Percentiles rank a stretch among this genome's conserved stretches.
phyloP scores from a whole-genome alignment of 106 monocot genomes.

The Posidonia australis region DNA sequence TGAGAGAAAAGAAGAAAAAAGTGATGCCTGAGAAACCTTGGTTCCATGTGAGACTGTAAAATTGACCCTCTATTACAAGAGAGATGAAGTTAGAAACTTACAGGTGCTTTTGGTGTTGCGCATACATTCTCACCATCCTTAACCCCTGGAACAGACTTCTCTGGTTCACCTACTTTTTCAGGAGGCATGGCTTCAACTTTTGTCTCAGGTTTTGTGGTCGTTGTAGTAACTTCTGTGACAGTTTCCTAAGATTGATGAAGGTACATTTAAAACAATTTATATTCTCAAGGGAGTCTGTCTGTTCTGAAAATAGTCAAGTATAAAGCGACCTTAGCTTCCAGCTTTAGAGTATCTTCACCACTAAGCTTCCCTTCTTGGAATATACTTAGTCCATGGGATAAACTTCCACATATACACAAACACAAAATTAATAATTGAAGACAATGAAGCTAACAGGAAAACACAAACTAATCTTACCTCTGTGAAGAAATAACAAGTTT shows the following conservation, averaged over 20 bases:
- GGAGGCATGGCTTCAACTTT: conserved; percentile 33
- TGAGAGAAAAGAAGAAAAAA: neutral
- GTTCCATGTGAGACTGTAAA: neutral
- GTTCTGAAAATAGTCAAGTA: neutral
- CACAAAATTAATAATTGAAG: neutral
- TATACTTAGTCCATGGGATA: conserved; percentile 71
- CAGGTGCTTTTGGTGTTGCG: conserved; percentile 40
- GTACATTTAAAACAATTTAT: neutral
- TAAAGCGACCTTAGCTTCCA: conserved; percentile 45
- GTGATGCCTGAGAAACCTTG: neutral
- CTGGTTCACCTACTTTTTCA: conserved; percentile 49
- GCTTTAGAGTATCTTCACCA: conserved; percentile 41
- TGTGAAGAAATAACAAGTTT: conserved; percentile 75
- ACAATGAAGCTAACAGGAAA: neutral
- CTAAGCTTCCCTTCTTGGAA: conserved; percentile 59
- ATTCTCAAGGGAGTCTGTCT: neutral
- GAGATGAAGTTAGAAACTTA: conserved; percentile 18
- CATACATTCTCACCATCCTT: conserved; percentile 30
- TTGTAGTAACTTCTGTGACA: conserved; percentile 18
- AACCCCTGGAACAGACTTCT: conserved; percentile 32
- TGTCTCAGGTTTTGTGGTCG: conserved; percentile 27
- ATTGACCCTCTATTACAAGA: neutral
- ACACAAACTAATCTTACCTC: conserved; percentile 31
- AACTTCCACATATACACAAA: conserved; percentile 22
- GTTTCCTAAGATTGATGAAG: conserved; percentile 23